phyloP scores from a whole-genome alignment of 208 protist genomes.

The Angomonas ambiguus region DNA sequence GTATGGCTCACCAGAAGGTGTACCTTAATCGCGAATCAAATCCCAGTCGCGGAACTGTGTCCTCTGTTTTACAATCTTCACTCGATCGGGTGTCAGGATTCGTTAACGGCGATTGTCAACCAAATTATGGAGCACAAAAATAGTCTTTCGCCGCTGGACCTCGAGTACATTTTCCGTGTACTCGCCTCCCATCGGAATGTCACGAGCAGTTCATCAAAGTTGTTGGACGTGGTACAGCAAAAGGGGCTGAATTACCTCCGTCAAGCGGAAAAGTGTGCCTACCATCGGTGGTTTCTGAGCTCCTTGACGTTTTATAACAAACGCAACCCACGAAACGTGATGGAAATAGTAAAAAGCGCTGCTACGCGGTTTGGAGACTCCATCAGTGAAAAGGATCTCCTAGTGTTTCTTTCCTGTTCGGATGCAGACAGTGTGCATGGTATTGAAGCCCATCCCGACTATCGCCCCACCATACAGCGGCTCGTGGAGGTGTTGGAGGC shows the following conservation, averaged over 20 bases:
- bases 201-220: constrained; percentile 39
- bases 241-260: constrained; percentile 32
- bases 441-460: neutral
- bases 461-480: constrained; percentile 1
- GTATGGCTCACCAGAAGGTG: constrained; percentile 56
- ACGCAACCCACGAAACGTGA: constrained; percentile 20
- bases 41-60: constrained; percentile 44
- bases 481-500: constrained; percentile 31
- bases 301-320: constrained; percentile 62
- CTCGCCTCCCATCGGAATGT: constrained; percentile 67
- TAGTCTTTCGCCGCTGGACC: constrained; percentile 37
- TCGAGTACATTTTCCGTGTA: constrained; percentile 47
- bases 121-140: constrained; percentile 37
- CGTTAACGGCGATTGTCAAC: constrained; percentile 66
- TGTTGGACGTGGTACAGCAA: constrained; percentile 35
- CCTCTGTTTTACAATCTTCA: constrained; percentile 71
- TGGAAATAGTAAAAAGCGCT: constrained; percentile 34
- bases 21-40: constrained; percentile 62
- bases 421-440: neutral
- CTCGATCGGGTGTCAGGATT: constrained; percentile 72
- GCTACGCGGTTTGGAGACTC: constrained; percentile 29
- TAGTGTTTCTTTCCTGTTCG: constrained; percentile 29
- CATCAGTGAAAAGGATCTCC: constrained; percentile 45
- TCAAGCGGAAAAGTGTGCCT: constrained; percentile 29
- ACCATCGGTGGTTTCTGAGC: constrained; percentile 59